phyloP scores from a whole-genome alignment of 306 rosid genomes.

The Cicer cuneatum region DNA sequence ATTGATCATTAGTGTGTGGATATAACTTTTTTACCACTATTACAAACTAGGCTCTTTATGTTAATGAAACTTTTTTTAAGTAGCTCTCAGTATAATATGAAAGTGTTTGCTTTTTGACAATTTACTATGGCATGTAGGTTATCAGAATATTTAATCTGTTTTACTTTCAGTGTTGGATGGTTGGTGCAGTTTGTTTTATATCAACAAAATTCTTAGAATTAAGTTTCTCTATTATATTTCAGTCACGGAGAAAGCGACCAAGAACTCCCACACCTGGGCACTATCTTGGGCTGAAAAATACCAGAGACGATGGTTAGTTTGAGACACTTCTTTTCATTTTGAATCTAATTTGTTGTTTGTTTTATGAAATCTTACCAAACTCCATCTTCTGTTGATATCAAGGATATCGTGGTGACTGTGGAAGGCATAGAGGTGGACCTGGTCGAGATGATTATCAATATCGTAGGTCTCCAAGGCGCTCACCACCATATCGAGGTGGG shows the following conservation, averaged over 20 bases:
- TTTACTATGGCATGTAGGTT: constrained; percentile 15
- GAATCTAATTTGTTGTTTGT: neutral
- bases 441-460: constrained; percentile 81
- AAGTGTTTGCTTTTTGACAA: constrained; percentile 9
- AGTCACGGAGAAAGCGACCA: constrained; percentile 96
- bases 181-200: constrained; percentile 30
- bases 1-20: constrained; percentile 61
- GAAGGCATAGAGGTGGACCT: constrained; percentile 72
- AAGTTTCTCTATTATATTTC: constrained; percentile 56
- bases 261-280: constrained; percentile 99
- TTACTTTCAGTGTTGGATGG: constrained; percentile 24
- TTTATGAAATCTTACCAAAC: constrained; percentile 5
- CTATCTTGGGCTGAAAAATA: constrained; percentile 90
- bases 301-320: constrained; percentile 79
- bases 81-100: neutral
- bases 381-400: constrained; percentile 16
- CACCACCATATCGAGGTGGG: constrained; percentile 86
- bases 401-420: constrained; percentile 61
- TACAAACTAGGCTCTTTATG: constrained; percentile 31
- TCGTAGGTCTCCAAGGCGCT: constrained; percentile 87
- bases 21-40: constrained; percentile 42
- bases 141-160: constrained; percentile 15
- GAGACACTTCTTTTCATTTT: neutral
- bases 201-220: constrained; percentile 36
- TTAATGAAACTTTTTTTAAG: constrained; percentile 23